Base-by-base conservation (phyloP, 768 basidiomycete species). In the Cystofilobasidium capitatum region DNA sequence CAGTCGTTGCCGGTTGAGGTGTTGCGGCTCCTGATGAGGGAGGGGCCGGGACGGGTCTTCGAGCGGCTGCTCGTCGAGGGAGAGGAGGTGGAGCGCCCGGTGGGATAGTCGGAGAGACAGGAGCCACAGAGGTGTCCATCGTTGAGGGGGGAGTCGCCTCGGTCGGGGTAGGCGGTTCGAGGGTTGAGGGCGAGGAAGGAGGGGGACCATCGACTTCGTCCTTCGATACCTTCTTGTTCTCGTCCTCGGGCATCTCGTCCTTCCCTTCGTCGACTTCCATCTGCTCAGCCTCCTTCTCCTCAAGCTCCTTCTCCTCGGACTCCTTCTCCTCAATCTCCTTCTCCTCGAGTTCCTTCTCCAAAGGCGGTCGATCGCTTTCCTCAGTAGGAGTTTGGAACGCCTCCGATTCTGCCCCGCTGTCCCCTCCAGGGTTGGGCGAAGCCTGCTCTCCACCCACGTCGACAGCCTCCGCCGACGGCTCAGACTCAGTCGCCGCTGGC, bases 41-140 rank as follows among this genome's bases (percentile, higher is more conserved):
- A 29, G 55, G 31, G 3, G 60, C 29, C 5, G 66, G 66, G 33
- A 62, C 60, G 14, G 60, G 33, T 35, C 66, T 59, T 22, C 66
- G 59, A 35, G 66, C 66, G 14, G 60, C 51, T 0, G 66, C 66
- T 49, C 66, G 45, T 16, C 49, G 45, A 22, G 66, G 66, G 6
- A 68, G 55, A 13, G 66, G 66, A 40, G 66, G 66, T 7, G 66
- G 60, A 6, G 65, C 44, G 26, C 42, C 44, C 3, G 47, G 44
- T 12, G 31, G 14, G n/a, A n/a, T n/a, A 40, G 66, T 59, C 6
- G 66, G 60, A 6, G 65, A 31, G 26, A 24, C 44, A 6, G 47
- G 44, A 10, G 31, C 8, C 14, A 10, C 26, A 16, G 17, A n/a
- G 44, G 6, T 45, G 44, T 45, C 44, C 17, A 45, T 20, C 17